Evolutionary conservation across 177 flowering plant genomes (phyloP).

Genomic region (Vitis hybrid): DNA sequence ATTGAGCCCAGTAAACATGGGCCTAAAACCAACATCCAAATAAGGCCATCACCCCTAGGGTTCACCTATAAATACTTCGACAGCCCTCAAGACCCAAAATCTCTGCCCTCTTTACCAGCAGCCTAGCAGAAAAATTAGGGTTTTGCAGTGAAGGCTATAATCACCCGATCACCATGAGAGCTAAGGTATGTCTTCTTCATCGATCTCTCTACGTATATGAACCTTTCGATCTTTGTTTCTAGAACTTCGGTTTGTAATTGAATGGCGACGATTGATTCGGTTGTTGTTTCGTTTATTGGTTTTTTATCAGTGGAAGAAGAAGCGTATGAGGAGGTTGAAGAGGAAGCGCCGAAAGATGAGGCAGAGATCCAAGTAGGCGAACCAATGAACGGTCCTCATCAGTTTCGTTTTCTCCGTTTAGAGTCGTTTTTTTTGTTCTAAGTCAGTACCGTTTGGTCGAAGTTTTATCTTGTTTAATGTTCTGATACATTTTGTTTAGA

Average conservation of each 20-base stretch:
- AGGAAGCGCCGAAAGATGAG: slow-evolving; percentile 80
- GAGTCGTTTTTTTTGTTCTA: not conserved
- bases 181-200: slow-evolving; percentile 26
- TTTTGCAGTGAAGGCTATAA: not conserved
- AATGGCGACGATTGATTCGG: no score
- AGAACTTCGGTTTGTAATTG: not conserved
- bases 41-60: not conserved
- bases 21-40: no score
- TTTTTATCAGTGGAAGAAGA: slow-evolving; percentile 62
- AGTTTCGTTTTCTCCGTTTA: not conserved
- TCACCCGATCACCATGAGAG: slow-evolving; percentile 30
- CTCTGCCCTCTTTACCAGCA: not conserved
- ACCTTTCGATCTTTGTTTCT: not conserved
- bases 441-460: not conserved
- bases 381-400: not conserved
- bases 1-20: no score
- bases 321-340: slow-evolving; percentile 75
- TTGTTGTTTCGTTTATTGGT: not conserved
- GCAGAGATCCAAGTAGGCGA: slow-evolving; percentile 63
- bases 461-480: not conserved
- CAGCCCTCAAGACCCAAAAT: not conserved
- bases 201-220: not conserved
- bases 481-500: not conserved
- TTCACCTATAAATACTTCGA: slow-evolving; percentile 1
- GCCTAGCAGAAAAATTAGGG: slow-evolving; percentile 4